These are phyloP conservation scores for Marasmius tenuissimus DNA, from an alignment of 1,284 basidiomycete species.

Conservation along the genomic window DNA sequence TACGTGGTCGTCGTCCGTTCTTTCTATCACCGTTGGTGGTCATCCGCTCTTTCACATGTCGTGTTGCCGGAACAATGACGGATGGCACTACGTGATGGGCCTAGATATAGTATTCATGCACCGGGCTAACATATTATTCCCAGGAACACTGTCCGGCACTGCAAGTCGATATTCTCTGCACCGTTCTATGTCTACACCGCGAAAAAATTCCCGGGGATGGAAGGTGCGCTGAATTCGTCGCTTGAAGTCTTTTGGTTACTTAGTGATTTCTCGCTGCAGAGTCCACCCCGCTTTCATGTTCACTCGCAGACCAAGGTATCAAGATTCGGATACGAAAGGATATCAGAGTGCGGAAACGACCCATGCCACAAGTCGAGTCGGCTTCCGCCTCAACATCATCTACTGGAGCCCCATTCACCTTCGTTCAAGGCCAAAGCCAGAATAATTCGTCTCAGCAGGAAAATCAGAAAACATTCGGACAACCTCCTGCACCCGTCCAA, in stretches of 20 bases:
- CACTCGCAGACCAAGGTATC: slow-evolving; percentile 88
- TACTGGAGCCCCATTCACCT: no score
- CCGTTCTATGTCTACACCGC: slow-evolving; percentile 91
- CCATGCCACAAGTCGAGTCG: slow-evolving; percentile 29
- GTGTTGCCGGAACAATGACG: slow-evolving; percentile 2
- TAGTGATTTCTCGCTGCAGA: slow-evolving; percentile 44
- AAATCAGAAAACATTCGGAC: no score
- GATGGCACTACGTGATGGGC: slow-evolving; percentile 1
- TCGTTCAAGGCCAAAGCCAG: no score
- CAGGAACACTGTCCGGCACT: slow-evolving; percentile 82
- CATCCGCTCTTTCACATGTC: not conserved
- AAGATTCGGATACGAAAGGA: slow-evolving; percentile 92
- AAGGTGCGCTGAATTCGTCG: slow-evolving; percentile 49
- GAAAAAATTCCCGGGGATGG: slow-evolving; percentile 94
- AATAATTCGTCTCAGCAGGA: no score
- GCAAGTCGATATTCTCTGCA: slow-evolving; percentile 84
- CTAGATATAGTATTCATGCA: no score
- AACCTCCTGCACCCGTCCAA: not conserved
- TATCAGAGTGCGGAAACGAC: slow-evolving; percentile 75
- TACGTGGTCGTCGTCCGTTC: slow-evolving; percentile 40
- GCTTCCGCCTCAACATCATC: not conserved
- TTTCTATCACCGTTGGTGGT: slow-evolving; percentile 1
- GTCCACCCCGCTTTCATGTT: slow-evolving; percentile 85
- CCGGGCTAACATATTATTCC: no score
- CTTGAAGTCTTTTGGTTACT: slow-evolving; percentile 20